phyloP scores from a whole-genome alignment of 257 asterid species.

The Apocynum venetum region DNA sequence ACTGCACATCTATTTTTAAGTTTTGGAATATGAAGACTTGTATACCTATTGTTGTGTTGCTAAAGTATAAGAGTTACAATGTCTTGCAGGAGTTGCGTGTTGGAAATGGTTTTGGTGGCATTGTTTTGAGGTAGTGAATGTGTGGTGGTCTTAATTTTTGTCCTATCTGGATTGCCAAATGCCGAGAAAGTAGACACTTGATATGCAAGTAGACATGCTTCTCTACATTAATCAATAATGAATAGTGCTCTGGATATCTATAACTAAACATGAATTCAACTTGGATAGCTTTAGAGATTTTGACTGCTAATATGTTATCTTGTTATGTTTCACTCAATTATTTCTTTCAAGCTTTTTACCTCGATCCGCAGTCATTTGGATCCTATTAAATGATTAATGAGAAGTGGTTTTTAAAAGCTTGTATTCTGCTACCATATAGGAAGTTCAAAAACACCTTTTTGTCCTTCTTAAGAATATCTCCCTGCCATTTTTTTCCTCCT shows the following conservation, averaged over 20 bases:
- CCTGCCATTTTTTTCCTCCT: neutral
- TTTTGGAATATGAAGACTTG: neutral
- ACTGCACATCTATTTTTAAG: neutral
- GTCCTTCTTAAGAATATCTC: neutral
- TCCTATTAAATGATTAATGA: neutral
- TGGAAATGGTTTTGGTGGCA: conserved; percentile 77
- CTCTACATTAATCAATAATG: neutral
- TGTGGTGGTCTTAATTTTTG: neutral
- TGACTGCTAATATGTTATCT: neutral
- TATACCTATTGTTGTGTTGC: neutral
- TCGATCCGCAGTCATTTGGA: neutral
- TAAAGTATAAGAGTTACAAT: neutral
- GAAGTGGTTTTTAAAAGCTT: neutral
- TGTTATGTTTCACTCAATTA: neutral
- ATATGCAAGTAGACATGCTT: neutral
- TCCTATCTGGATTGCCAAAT: neutral
- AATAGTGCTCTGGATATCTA: neutral
- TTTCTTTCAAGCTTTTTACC: neutral
- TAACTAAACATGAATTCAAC: neutral
- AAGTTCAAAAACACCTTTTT: neutral
- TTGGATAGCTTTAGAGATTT: neutral
- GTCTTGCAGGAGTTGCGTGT: conserved; percentile 81
- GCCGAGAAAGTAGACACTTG: neutral
- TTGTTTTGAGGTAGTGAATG: conserved; percentile 63
- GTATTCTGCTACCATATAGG: neutral